Conservation (phyloP, 768 basidiomycete species). For the Trametes cubensis region DNA sequence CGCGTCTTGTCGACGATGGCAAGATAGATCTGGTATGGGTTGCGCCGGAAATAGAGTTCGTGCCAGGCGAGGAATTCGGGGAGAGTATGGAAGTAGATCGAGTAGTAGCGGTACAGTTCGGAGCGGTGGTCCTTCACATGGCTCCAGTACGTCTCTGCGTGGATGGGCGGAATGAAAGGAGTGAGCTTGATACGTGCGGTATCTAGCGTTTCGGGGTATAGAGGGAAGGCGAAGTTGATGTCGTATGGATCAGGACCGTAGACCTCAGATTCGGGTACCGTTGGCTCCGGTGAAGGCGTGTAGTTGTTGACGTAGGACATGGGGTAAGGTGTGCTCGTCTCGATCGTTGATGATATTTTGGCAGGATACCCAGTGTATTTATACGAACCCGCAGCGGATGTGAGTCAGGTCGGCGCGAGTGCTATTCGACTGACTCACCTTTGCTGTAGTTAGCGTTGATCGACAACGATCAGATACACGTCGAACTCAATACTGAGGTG, state of each 20-base stretch:
- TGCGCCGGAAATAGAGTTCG: constrained; percentile 21
- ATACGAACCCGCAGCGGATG: no score
- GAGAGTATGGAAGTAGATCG: constrained; percentile 29
- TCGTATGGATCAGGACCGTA: constrained; percentile 25
- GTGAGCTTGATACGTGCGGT: constrained; percentile 41
- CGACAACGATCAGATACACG: not conserved
- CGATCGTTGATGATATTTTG: not conserved
- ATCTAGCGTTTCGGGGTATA: constrained; percentile 38
- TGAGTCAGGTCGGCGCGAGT: no score
- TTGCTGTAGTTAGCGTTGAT: no score
- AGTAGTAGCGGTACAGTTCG: constrained; percentile 39
- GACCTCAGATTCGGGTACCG: constrained; percentile 12
- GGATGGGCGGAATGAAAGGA: constrained; percentile 44
- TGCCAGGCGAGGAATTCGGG: constrained; percentile 28
- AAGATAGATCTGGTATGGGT: constrained; percentile 32
- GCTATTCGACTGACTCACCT: not conserved
- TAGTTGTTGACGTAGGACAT: constrained; percentile 21
- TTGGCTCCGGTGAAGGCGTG: not conserved
- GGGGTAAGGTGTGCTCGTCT: not conserved
- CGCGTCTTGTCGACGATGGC: constrained; percentile 46
- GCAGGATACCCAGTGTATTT: not conserved
- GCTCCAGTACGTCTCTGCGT: constrained; percentile 37
- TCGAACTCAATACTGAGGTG: not conserved
- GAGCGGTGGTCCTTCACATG: constrained; percentile 28
- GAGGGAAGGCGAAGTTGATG: constrained; percentile 39